phyloP scores from a whole-genome alignment of 1,284 basidiomycete species.

The Volvariella surrecta region DNA sequence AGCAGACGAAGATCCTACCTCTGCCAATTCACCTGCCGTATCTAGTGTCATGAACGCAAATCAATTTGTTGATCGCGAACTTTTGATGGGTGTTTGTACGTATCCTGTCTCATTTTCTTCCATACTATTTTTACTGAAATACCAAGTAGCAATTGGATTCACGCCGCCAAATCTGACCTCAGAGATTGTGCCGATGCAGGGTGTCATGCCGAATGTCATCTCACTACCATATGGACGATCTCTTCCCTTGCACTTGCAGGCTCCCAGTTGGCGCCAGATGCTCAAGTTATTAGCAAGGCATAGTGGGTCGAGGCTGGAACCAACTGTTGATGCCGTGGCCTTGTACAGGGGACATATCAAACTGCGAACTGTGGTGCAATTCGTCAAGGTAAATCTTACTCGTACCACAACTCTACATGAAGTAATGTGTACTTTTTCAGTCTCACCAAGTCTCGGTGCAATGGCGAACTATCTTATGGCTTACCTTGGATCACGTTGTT shows the following conservation, averaged over 20 bases:
- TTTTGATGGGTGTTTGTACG: constrained; percentile 59
- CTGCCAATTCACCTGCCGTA: neutral
- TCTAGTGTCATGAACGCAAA: constrained; percentile 26
- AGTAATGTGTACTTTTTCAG: constrained; percentile 22
- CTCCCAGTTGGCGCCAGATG: constrained; percentile 62
- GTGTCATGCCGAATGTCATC: constrained; percentile 60
- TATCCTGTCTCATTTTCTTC: constrained; percentile 1
- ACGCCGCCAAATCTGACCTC: constrained; percentile 45
- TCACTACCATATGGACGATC: constrained; percentile 59
- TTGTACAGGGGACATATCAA: constrained; percentile 43
- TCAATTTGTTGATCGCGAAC: constrained; percentile 52
- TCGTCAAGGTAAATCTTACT: constrained; percentile 49
- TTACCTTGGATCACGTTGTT: constrained; percentile 61
- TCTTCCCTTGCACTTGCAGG: constrained; percentile 62
- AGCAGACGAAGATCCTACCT: constrained; percentile 3
- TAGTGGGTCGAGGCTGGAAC: constrained; percentile 59
- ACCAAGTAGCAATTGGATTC: constrained; percentile 65
- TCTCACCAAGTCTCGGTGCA: constrained; percentile 45
- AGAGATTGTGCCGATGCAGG: constrained; percentile 35
- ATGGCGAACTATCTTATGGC: constrained; percentile 69
- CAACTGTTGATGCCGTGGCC: constrained; percentile 57
- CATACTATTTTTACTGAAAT: constrained; percentile 6
- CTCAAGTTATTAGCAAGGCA: constrained; percentile 65
- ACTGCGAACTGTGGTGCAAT: constrained; percentile 66
- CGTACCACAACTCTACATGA: too few relatives aligned